Percentiles rank a stretch among this genome's conserved stretches.
Conservation (phyloP, 2,329 filamentous ascomycete species). For the Aspergillus sclerotialis region DNA sequence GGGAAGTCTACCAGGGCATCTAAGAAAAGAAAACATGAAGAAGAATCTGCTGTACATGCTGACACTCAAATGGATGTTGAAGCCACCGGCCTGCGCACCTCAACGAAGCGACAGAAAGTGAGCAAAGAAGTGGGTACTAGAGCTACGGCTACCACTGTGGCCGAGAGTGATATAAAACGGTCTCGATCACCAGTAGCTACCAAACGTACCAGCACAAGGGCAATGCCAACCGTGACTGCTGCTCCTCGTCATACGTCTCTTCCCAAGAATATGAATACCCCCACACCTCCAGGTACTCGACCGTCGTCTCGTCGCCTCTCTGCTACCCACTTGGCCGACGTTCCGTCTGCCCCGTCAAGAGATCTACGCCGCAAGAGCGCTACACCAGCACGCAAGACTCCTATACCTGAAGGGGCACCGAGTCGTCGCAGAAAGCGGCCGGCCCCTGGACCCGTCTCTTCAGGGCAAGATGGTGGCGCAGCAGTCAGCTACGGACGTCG, state of each 20-base stretch:
- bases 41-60: constrained; percentile 28
- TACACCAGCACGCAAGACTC: constrained; percentile 33
- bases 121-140: constrained; percentile 23
- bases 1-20: constrained; percentile 12
- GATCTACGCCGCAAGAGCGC: constrained; percentile 37
- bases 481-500: constrained; percentile 56
- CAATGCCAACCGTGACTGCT: constrained; percentile 14
- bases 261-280: constrained; percentile 12
- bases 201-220: constrained; percentile 16
- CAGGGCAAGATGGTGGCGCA: constrained; percentile 52
- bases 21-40: constrained; percentile 51
- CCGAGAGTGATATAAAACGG: constrained; percentile 11
- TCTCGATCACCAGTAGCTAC: constrained; percentile 18
- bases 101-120: constrained; percentile 33
- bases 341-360: constrained; percentile 11
- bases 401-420: constrained; percentile 33
- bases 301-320: constrained; percentile 28
- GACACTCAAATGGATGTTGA: constrained; percentile 12
- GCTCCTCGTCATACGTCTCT: not conserved
- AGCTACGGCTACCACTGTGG: constrained; percentile 14
- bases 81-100: constrained; percentile 19
- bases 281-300: constrained; percentile 26
- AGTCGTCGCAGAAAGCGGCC: constrained; percentile 50
- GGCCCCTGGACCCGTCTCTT: constrained; percentile 53
- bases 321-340: constrained; percentile 15